phyloP scores from a whole-genome alignment of 2,329 filamentous ascomycete genomes.

The Bipolaris gigantea region DNA sequence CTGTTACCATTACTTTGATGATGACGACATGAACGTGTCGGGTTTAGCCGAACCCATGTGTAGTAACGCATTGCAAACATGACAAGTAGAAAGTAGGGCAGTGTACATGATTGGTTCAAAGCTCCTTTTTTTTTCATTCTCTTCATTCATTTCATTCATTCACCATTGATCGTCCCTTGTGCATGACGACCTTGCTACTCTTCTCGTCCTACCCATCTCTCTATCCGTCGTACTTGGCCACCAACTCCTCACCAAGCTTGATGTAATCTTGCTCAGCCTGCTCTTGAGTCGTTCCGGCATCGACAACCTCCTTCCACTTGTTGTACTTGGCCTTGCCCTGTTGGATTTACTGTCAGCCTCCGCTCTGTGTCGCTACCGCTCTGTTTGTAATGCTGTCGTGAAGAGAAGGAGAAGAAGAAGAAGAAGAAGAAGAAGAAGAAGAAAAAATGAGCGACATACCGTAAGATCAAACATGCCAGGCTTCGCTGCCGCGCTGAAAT shows the following conservation, averaged over 20 bases:
- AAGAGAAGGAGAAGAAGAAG: too few species aligned
- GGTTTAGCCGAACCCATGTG: too few species aligned
- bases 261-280: slow-evolving; percentile 79
- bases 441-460: too few species aligned
- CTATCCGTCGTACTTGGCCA: slow-evolving; percentile 66
- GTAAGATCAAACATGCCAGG: slow-evolving; percentile 73
- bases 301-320: slow-evolving; percentile 72
- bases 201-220: background rate
- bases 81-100: too few species aligned
- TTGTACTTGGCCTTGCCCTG: slow-evolving; percentile 80
- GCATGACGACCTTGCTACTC: too few species aligned
- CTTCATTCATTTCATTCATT: too few species aligned
- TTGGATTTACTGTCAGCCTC: background rate
- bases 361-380: too few species aligned
- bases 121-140: background rate
- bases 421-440: too few species aligned
- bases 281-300: slow-evolving; percentile 63
- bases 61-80: too few species aligned
- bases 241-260: slow-evolving; percentile 69
- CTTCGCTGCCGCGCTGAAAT: slow-evolving; percentile 47
- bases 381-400: too few species aligned
- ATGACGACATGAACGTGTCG: background rate
- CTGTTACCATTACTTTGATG: background rate
- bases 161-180: too few species aligned
- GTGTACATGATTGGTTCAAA: background rate